phyloP scores from a whole-genome alignment of 202 grass and related monocot genomes.

The Hordeum pubiflorum region DNA sequence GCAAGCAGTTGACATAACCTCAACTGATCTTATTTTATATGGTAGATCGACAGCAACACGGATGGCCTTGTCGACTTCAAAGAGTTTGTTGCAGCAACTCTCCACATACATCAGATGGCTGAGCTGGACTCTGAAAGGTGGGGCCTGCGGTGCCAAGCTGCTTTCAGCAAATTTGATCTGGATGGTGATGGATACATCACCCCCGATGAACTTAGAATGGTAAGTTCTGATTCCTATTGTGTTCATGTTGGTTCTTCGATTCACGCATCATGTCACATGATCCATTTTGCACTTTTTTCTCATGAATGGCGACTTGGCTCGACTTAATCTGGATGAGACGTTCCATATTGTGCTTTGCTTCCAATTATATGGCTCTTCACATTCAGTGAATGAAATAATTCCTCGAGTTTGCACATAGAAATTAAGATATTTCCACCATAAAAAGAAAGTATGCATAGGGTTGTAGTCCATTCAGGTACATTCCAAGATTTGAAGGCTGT shows the following conservation, averaged over 20 bases:
- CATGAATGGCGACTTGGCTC: background rate
- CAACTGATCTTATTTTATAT: constrained; percentile 25
- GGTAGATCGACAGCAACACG: constrained; percentile 86
- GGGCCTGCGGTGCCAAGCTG: constrained; percentile 69
- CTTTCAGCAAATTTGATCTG: constrained; percentile 90
- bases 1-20: constrained; percentile 6
- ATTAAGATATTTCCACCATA: background rate
- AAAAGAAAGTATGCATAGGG: background rate
- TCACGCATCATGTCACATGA: background rate
- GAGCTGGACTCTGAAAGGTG: constrained; percentile 81
- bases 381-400: constrained; percentile 9
- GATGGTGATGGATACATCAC: constrained; percentile 96
- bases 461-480: background rate
- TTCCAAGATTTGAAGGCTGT: background rate
- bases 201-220: constrained; percentile 88
- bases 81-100: constrained; percentile 89
- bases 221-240: constrained; percentile 36
- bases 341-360: background rate
- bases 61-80: constrained; percentile 94
- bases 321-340: constrained; percentile 4
- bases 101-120: constrained; percentile 94
- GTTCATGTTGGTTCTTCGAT: background rate
- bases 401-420: background rate
- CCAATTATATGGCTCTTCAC: background rate
- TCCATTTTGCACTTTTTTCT: background rate